Base-by-base conservation (phyloP, 2,329 filamentous ascomycete genomes). In the Zasmidium angulare region DNA sequence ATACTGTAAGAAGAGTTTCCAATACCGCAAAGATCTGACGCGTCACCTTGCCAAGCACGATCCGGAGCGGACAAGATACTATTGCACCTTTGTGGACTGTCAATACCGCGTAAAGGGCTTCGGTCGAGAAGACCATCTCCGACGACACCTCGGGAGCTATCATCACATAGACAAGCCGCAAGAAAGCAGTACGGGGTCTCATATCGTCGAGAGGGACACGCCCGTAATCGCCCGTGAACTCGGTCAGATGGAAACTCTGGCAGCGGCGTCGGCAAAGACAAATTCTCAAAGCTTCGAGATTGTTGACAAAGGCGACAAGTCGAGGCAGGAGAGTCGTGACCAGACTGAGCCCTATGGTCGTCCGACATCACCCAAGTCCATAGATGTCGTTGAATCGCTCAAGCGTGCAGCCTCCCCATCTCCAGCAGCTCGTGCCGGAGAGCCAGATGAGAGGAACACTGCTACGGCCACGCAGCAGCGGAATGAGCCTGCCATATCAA, bases 361-460 rank as follows among this genome's bases (percentile, higher is more conserved):
- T n/a, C n/a, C n/a, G n/a, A n/a, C n/a, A n/a, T n/a, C n/a, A n/a
- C n/a, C n/a, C n/a, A n/a, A n/a, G n/a, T n/a, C n/a, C n/a, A n/a
- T n/a, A n/a, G n/a, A n/a, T n/a, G n/a, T n/a, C n/a, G n/a, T n/a
- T n/a, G n/a, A n/a, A n/a, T n/a, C n/a, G n/a, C n/a, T n/a, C n/a
- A n/a, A n/a, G n/a, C n/a, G n/a, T n/a, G n/a, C n/a, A n/a, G n/a
- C n/a, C n/a, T n/a, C n/a, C n/a, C n/a, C n/a, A n/a, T n/a, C n/a
- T n/a, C n/a, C n/a, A n/a, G n/a, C n/a, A n/a, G 93, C 95, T 74
- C 89, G 95, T 83, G 93, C 90, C 79, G 93, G 97, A 79, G 92
- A 98, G 74, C 82, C 86, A 67, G 79, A 90, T 77, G 84, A 85
- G 74, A 88, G 89, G 76, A 81, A 89, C 60, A 79, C 88, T 66